Evolutionary conservation across 2,329 filamentous ascomycete genomes (phyloP).

Genomic region (Pochonia chlamydosporia): DNA sequence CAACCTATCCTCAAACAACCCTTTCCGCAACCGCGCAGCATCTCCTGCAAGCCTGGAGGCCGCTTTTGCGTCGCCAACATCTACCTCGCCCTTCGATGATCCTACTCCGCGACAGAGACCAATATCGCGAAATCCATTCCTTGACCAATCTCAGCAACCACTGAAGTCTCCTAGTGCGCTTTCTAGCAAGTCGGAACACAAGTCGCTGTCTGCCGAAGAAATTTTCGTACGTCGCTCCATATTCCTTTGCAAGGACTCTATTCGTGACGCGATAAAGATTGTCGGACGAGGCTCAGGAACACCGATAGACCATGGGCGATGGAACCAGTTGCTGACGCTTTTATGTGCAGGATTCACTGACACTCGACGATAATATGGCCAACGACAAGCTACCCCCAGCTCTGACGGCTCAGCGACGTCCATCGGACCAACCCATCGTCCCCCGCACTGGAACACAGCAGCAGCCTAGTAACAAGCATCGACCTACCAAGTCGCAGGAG

Average conservation of each 20-base stretch:
- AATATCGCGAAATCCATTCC: conserved; percentile 69
- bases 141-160: conserved; percentile 47
- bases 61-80: conserved; percentile 31
- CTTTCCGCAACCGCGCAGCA: conserved; percentile 67
- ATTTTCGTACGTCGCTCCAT: conserved; percentile 67
- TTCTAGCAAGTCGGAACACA: conserved; percentile 39
- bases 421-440: conserved; percentile 19
- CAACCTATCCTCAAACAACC: conserved; percentile 76
- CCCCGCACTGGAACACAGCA: conserved; percentile 36
- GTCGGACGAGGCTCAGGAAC: too few species aligned
- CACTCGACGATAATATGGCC: conserved; percentile 53
- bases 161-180: conserved; percentile 42
- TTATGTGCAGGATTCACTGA: conserved; percentile 56
- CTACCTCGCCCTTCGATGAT: conserved; percentile 56
- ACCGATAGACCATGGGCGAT: too few species aligned
- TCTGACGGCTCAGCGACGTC: conserved; percentile 32
- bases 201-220: conserved; percentile 56
- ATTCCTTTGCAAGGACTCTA: neutral
- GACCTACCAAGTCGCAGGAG: conserved; percentile 61
- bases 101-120: conserved; percentile 45
- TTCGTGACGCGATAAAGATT: too few species aligned
- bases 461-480: conserved; percentile 40
- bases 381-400: conserved; percentile 28
- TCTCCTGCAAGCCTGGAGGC: conserved; percentile 45
- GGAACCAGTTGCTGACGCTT: too few species aligned